Evolutionary conservation across 2,329 filamentous ascomycete genomes (phyloP).

Genomic region (Talaromyces atroroseus): DNA sequence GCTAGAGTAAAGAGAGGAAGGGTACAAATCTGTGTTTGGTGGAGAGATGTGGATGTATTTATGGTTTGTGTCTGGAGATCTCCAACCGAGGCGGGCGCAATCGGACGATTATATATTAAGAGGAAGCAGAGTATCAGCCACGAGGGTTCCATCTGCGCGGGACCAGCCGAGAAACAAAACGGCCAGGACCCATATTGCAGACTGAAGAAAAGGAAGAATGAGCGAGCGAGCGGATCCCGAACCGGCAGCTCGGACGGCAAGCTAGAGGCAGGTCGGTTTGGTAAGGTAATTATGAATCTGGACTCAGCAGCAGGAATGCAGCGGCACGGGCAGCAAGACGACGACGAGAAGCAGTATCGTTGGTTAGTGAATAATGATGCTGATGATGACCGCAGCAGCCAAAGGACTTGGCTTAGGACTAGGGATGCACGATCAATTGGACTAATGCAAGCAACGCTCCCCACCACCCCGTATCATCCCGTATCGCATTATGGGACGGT

Average conservation of each 20-base stretch:
- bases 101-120: slow-evolving; percentile 9
- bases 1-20: slow-evolving; percentile 2
- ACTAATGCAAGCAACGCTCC: slow-evolving; percentile 9
- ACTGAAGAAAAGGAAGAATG: slow-evolving; percentile 3
- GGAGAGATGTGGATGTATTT: slow-evolving; percentile 1
- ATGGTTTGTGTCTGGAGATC: neutral
- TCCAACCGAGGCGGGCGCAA: slow-evolving; percentile 2
- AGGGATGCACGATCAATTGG: slow-evolving; percentile 1
- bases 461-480: neutral
- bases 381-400: slow-evolving; percentile 6
- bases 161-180: slow-evolving; percentile 11
- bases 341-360: neutral
- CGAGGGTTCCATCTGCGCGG: slow-evolving; percentile 12
- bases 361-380: neutral
- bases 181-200: slow-evolving; percentile 2
- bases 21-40: neutral
- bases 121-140: slow-evolving; percentile 6
- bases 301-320: neutral
- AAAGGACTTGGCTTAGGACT: slow-evolving; percentile 10
- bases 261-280: neutral
- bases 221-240: slow-evolving; percentile 1
- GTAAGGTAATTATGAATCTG: neutral
- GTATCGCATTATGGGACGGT: neutral
- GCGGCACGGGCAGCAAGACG: neutral
- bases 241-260: neutral